phyloP scores from a whole-genome alignment of 2,329 filamentous ascomycete species.

The Ophiostoma quercus region DNA sequence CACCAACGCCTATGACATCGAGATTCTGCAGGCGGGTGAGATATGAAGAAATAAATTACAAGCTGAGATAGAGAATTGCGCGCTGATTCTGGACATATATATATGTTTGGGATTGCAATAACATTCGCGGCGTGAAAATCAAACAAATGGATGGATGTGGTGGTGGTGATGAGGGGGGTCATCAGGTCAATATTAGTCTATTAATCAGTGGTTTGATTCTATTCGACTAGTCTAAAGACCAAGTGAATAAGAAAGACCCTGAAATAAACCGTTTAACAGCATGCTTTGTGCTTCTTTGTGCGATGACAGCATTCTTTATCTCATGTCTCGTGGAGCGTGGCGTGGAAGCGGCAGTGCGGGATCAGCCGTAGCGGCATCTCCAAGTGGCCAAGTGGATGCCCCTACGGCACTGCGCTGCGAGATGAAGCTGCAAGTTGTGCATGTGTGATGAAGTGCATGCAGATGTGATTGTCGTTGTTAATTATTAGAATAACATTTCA shows the following conservation, averaged over 20 bases:
- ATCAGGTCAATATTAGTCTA: background rate
- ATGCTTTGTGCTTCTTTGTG: constrained; percentile 7
- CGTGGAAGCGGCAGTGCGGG: constrained; percentile 1
- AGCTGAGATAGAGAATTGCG: background rate
- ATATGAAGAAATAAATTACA: background rate
- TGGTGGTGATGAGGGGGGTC: background rate
- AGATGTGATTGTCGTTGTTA: background rate
- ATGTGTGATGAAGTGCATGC: constrained; percentile 9
- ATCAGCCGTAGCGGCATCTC: background rate
- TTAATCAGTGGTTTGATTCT: background rate
- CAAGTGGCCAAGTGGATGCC: constrained; percentile 5
- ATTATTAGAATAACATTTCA: too few relatives aligned
- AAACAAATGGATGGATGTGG: background rate
- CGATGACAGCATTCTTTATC: background rate
- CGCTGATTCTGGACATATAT: background rate
- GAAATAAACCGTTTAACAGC: background rate
- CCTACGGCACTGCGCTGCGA: constrained; percentile 4
- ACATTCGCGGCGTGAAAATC: background rate
- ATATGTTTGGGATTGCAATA: background rate
- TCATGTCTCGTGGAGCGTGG: background rate
- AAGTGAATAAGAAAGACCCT: background rate
- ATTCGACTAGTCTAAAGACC: background rate
- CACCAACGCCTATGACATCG: background rate
- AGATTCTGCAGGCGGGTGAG: background rate
- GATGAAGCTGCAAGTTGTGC: constrained; percentile 3